These are phyloP conservation scores for Chlorella variabilis DNA, from an alignment of 163 green algal genomes.

Conservation along the genomic window DNA sequence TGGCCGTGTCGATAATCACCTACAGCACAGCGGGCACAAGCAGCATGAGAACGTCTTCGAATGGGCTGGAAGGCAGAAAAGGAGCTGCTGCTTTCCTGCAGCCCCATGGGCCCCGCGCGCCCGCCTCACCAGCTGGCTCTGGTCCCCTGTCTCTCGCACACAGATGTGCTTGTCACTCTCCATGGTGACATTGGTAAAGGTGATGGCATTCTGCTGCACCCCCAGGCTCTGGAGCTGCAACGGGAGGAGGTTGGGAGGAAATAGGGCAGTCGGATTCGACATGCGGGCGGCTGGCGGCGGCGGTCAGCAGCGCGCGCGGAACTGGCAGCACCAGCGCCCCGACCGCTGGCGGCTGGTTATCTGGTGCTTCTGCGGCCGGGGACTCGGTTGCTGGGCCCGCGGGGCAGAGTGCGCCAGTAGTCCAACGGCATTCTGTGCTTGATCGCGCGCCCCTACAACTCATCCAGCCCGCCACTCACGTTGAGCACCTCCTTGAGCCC, in stretches of 20 bases:
- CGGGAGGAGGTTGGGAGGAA: background rate
- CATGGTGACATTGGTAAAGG: constrained; percentile 98
- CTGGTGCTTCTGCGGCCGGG: too few relatives aligned
- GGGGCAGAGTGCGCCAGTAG: too few relatives aligned
- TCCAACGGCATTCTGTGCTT: too few relatives aligned
- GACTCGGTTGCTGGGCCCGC: too few relatives aligned
- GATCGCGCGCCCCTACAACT: too few relatives aligned
- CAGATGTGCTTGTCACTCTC: constrained; percentile 98
- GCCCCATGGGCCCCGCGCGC: too few relatives aligned
- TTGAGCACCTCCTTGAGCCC: constrained; percentile 66
- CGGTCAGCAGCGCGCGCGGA: background rate
- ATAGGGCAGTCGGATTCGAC: background rate
- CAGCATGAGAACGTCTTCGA: too few relatives aligned
- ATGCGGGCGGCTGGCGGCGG: background rate
- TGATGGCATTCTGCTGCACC: constrained; percentile 93
- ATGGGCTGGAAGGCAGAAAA: background rate
- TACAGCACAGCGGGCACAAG: constrained; percentile 7
- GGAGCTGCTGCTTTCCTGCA: too few relatives aligned
- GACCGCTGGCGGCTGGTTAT: too few relatives aligned
- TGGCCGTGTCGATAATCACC: constrained; percentile 96
- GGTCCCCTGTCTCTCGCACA: constrained; percentile 88
- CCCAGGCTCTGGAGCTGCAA: constrained; percentile 93
- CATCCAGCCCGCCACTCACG: too few relatives aligned
- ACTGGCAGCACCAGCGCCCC: background rate
- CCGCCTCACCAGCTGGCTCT: constrained; percentile 54